Evolutionary conservation across 2,329 filamentous ascomycete species (phyloP).

Genomic region (Coniochaeta prunicola): DNA sequence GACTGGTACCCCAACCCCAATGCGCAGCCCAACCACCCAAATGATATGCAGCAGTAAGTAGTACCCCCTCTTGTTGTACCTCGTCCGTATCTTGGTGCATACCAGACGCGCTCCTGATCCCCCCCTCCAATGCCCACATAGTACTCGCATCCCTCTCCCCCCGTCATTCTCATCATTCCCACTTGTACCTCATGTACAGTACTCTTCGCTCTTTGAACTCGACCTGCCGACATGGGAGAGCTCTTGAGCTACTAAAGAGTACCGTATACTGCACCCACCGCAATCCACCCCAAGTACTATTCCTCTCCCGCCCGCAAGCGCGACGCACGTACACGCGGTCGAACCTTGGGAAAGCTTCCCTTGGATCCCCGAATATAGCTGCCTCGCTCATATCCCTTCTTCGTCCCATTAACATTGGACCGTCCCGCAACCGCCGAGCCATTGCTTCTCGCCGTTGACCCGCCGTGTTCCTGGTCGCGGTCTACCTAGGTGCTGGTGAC

Average conservation of each 20-base stretch:
- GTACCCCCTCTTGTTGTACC: slow-evolving; percentile 26
- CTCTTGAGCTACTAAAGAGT: slow-evolving; percentile 1
- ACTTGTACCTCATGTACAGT: slow-evolving; percentile 3
- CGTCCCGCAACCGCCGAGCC: not conserved
- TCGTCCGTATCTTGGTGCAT: slow-evolving; percentile 15
- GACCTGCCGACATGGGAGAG: not conserved
- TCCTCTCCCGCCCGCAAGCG: not conserved
- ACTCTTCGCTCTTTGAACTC: not conserved
- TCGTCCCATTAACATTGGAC: not conserved
- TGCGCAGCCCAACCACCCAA: slow-evolving; percentile 41
- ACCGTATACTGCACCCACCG: not conserved
- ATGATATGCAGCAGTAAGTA: slow-evolving; percentile 48
- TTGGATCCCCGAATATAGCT: slow-evolving; percentile 1
- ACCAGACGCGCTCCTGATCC: slow-evolving; percentile 2
- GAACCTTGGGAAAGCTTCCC: slow-evolving; percentile 2
- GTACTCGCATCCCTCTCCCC: not conserved
- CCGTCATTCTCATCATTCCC: not conserved
- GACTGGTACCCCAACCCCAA: slow-evolving; percentile 45
- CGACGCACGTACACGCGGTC: slow-evolving; percentile 1
- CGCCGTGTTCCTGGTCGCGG: slow-evolving; percentile 8
- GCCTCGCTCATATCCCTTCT: not conserved
- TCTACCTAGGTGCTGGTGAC: slow-evolving; percentile 17
- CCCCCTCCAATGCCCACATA: slow-evolving; percentile 6
- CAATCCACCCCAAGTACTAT: not conserved
- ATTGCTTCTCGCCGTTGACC: slow-evolving; percentile 6